Evolutionary conservation across 2,329 filamentous ascomycete species (phyloP), one percentile per base, ranked within the genome.

Genomic region (Teratosphaeria zuluensis): DNA sequence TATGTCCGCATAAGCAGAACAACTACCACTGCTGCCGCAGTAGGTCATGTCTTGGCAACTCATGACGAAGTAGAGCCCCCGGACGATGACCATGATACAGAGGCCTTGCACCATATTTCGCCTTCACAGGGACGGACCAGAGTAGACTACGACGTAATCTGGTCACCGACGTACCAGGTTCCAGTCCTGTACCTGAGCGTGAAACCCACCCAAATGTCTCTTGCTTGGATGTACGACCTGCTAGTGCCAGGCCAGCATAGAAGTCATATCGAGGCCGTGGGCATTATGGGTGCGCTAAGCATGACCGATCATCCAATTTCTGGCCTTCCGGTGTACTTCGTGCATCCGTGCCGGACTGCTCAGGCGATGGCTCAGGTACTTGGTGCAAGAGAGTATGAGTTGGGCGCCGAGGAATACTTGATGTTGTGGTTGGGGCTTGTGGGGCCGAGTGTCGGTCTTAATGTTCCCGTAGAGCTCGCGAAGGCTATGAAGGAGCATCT

Each of bases 341-440:
- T 97, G 66, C 94, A 99, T 76, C 92, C 94, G 28, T 97, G 94
- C 75, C 84, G 89, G 71, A 89, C 94, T 8, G 88, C 88, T 58
- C 87, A 92, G 64, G 88, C 89, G 56, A 88, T 97, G 81, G 78
- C 79, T 65, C 78, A 70, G 77, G 79, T 71, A 11, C 1, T 33
- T 14, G 28, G 19, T 12, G 21, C 2, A 19, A 53, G 52, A 31
- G 66, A 59, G 4, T 57, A 65, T 58, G 62, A 68, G n/a, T 63
- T 77, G 52, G 74, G 66, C 19, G 73, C 78, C 5, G 72, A 85
- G 67, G 80, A 86, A 66, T 97, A 97, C 77, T 79, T 97, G 69
- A 82, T 90, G 75, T 76, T 90, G 58, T 97, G 92, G 92, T 80
- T 96, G 62, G 92, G 92, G n/a, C 77, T 95, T 59, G 84, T 95